Evolutionary conservation across 495 filamentous ascomycete genomes (phyloP), one percentile per base, ranked within the genome.

Genomic region (Lasiosphaeria ovina): DNA sequence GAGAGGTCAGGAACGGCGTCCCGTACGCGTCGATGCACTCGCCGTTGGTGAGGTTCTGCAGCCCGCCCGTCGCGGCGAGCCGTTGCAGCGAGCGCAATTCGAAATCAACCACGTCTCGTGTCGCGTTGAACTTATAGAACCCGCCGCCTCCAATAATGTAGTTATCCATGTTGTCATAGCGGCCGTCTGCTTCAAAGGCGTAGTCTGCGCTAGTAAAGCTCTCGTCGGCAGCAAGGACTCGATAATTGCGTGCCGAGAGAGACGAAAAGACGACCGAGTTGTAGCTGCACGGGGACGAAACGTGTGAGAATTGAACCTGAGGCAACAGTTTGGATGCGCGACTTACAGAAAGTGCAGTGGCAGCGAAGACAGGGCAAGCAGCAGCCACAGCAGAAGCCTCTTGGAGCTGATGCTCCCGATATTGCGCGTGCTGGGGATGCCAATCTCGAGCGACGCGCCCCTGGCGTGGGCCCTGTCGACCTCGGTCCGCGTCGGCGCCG

Each of bases 1-100:
- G 50, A 6, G 55, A 57, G 3, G 63, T 63, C 3, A 72, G 50
- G 55, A 74, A 73, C 45, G 60, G 34, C 31, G 58, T 58, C 11
- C 53, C 65, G 50, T 77, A 79, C 7, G 66, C 64, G n/a, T 58
- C 54, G 9, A 78, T 72, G 44, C 77, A 78, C 10, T 63, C 64
- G 3, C 57, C 35, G 35, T 66, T 66, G 8, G 68, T 64, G 5
- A 79, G 65, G 6, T 62, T 62, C 11, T 72, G 4, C 3, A 58
- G 56, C 8, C 38, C 4, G 1, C 56, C 56, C n/a, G 56, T 16
- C n/a, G 10, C 14, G 8, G 45, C 45, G 10, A 48, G n/a, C 3
- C 6, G 8, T 16, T 6, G 45, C n/a, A 48, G n/a, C n/a, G n/a
- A n/a, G n/a, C n/a, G n/a, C n/a, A n/a, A n/a, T n/a, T n/a, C n/a